Evolutionary conservation across 169 alveolate species (phyloP).

Genomic region (Babesia ovis): DNA sequence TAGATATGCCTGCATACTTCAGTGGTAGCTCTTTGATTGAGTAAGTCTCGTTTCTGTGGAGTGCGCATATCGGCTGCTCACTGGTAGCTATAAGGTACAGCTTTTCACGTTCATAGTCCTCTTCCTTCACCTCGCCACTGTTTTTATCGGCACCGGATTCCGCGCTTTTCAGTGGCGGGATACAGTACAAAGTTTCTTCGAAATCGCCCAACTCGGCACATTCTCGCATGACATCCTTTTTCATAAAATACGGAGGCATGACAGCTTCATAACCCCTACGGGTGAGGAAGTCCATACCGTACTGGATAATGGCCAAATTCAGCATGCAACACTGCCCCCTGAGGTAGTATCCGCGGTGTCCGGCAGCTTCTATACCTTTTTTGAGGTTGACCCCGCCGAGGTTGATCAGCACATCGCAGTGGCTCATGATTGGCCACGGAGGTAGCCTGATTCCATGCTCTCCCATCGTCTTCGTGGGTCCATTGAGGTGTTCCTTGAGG

Average conservation of each 20-base stretch:
- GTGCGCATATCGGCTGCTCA: conserved; percentile 98
- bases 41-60: conserved; percentile 86
- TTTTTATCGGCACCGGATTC: neutral
- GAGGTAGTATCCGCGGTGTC: conserved; percentile 97
- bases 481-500: neutral
- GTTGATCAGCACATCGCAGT: conserved; percentile 89
- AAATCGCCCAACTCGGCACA: conserved; percentile 97
- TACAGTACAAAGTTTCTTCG: conserved; percentile 93
- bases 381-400: conserved; percentile 90
- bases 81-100: conserved; percentile 97
- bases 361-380: conserved; percentile 95
- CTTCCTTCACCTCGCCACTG: conserved; percentile 9
- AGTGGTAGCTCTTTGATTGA: conserved; percentile 86
- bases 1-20: conserved; percentile 94
- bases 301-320: conserved; percentile 94
- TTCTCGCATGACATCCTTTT: conserved; percentile 90
- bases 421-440: conserved; percentile 80
- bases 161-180: conserved; percentile 60
- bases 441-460: conserved; percentile 30
- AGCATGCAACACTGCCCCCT: conserved; percentile 94
- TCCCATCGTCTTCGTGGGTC: conserved; percentile 34
- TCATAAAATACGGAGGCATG: conserved; percentile 98
- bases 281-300: conserved; percentile 89
- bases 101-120: conserved; percentile 77
- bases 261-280: conserved; percentile 93